These are phyloP conservation scores for Atractiella rhizophila DNA, from an alignment of 768 basidiomycete genomes.

Conservation along the genomic window DNA sequence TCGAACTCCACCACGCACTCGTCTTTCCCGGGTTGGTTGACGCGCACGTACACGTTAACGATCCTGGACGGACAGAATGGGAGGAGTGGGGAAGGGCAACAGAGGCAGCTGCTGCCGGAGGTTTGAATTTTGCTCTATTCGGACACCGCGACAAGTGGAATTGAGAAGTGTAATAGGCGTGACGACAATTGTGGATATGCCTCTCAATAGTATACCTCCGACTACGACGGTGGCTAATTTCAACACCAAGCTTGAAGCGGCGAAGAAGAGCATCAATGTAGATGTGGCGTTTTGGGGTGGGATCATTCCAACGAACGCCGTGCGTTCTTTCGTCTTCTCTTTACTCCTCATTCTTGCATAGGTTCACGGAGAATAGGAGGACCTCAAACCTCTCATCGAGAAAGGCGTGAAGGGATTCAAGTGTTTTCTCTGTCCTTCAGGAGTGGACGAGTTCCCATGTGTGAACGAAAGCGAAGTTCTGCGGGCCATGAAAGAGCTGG, in stretches of 20 bases:
- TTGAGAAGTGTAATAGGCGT: too few relatives aligned
- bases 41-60: too few relatives aligned
- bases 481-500: constrained; percentile 43
- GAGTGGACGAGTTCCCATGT: constrained; percentile 86
- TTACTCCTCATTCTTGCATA: too few relatives aligned
- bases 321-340: constrained; percentile 14
- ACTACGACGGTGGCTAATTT: constrained; percentile 66
- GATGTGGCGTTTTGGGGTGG: constrained; percentile 92
- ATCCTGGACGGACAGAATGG: too few relatives aligned
- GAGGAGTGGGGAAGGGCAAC: too few relatives aligned
- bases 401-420: constrained; percentile 87
- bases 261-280: constrained; percentile 43
- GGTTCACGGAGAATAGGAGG: constrained; percentile 26
- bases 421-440: constrained; percentile 85
- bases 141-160: too few relatives aligned
- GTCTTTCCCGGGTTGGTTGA: too few relatives aligned
- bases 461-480: constrained; percentile 45
- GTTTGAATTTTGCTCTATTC: too few relatives aligned
- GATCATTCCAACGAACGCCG: constrained; percentile 74
- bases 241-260: constrained; percentile 41
- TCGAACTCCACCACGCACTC: too few relatives aligned
- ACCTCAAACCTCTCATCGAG: constrained; percentile 47
- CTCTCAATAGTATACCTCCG: constrained; percentile 85
- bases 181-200: constrained; percentile 95
- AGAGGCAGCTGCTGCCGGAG: too few relatives aligned